A percentile compares a stretch with the other conserved stretches of the same genome.
These are phyloP conservation scores for Candida patagonica DNA, from an alignment of 805 yeast genomes.

Conservation along the genomic window DNA sequence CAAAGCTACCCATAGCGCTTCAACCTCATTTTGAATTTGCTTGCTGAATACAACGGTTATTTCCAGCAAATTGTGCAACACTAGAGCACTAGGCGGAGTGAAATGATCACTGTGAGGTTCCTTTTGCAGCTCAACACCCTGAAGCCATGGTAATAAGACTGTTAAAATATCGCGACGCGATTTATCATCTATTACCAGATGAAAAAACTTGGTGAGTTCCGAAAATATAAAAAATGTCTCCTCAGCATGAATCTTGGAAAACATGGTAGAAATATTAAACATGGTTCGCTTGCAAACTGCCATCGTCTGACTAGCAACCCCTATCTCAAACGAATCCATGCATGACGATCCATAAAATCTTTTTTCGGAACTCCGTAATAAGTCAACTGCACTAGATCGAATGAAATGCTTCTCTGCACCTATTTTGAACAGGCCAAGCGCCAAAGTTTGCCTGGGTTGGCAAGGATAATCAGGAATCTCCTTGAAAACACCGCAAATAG, in stretches of 20 bases:
- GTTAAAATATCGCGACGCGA: slow-evolving; percentile 72
- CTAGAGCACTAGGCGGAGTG: slow-evolving; percentile 46
- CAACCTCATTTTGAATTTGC: slow-evolving; percentile 74
- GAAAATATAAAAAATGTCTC: slow-evolving; percentile 57
- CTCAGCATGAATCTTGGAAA: slow-evolving; percentile 53
- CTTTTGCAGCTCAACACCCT: slow-evolving; percentile 55
- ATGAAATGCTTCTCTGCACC: slow-evolving; percentile 65
- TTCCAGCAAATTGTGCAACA: slow-evolving; percentile 69
- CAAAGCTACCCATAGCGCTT: slow-evolving; percentile 92
- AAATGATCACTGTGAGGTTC: slow-evolving; percentile 27
- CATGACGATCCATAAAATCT: slow-evolving; percentile 45
- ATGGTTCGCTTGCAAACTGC: slow-evolving; percentile 83
- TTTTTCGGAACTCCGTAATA: slow-evolving; percentile 60
- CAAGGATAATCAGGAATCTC: slow-evolving; percentile 40
- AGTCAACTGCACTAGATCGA: slow-evolving; percentile 60
- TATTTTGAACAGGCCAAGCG: slow-evolving; percentile 67
- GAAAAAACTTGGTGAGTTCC: slow-evolving; percentile 60
- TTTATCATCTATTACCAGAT: slow-evolving; percentile 45
- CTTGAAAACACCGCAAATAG: slow-evolving; percentile 57
- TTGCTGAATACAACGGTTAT: slow-evolving; percentile 73
- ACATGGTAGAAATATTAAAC: slow-evolving; percentile 64
- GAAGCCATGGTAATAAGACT: slow-evolving; percentile 88
- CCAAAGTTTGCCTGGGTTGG: slow-evolving; percentile 56
- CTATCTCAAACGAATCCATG: slow-evolving; percentile 52
- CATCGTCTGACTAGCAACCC: slow-evolving; percentile 64